A percentile compares a stretch with the other conserved stretches of the same genome.
Conservation (phyloP, 148 eudicot genomes). For the Heliosperma pusillum region DNA sequence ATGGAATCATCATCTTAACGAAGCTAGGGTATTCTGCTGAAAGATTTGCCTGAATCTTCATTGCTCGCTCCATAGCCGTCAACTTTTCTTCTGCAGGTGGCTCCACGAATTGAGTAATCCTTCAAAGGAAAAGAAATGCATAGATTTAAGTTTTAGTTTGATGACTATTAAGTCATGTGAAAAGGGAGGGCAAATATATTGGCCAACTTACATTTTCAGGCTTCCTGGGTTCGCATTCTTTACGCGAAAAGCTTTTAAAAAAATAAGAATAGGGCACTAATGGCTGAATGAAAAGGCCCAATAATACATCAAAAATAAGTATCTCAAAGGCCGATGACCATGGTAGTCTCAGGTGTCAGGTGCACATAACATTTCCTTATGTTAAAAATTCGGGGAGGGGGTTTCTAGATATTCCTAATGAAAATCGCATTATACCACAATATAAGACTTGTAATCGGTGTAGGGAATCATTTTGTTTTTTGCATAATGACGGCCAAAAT, state of each 20-base stretch:
- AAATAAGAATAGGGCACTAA: neutral
- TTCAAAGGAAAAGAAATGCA: neutral
- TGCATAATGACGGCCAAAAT: too few relatives aligned
- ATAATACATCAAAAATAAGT: neutral
- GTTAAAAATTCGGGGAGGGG: neutral
- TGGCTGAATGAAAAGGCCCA: neutral
- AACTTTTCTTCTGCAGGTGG: constrained; percentile 4
- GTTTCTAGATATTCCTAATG: neutral
- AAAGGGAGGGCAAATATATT: neutral
- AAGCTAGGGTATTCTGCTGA: constrained; percentile 10
- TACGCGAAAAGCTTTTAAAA: neutral
- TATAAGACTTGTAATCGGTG: too few relatives aligned
- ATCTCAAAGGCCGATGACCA: too few relatives aligned
- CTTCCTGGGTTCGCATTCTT: neutral
- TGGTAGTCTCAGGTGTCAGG: too few relatives aligned
- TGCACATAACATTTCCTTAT: too few relatives aligned
- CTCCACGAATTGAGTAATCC: constrained; percentile 1
- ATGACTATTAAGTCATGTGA: neutral
- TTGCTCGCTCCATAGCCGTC: constrained; percentile 2
- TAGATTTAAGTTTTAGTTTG: neutral
- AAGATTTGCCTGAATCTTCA: constrained; percentile 6
- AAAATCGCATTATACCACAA: too few relatives aligned
- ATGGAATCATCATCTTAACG: neutral
- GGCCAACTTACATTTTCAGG: neutral
- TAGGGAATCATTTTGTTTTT: too few relatives aligned